phyloP scores from a whole-genome alignment of 2,329 filamentous ascomycete species.

The Pezicula rhizophila region DNA sequence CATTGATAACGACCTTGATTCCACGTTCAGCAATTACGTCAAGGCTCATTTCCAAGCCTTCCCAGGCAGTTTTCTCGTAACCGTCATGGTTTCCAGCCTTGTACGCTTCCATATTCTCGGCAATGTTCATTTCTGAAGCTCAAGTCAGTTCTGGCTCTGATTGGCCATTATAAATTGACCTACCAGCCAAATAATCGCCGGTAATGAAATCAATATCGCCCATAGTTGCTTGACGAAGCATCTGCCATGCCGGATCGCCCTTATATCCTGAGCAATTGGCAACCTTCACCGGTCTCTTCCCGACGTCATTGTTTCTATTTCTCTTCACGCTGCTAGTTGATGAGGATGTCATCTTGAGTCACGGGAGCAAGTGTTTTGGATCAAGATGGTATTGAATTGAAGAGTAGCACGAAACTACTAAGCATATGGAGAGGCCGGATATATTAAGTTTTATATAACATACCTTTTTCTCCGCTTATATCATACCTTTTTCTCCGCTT shows the following conservation, averaged over 20 bases:
- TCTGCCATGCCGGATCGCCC: constrained; percentile 13
- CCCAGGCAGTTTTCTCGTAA: constrained; percentile 42
- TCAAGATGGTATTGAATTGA: too few relatives aligned
- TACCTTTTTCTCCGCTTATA: too few relatives aligned
- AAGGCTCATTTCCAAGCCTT: constrained; percentile 23
- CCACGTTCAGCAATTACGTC: constrained; percentile 37
- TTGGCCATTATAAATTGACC: constrained; percentile 3
- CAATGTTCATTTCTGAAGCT: constrained; percentile 36
- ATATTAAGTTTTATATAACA: too few relatives aligned
- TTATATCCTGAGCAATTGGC: constrained; percentile 15
- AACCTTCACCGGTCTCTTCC: constrained; percentile 8
- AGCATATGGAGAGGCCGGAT: too few relatives aligned
- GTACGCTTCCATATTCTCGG: constrained; percentile 37
- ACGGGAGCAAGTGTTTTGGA: too few relatives aligned
- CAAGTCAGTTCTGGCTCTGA: constrained; percentile 12
- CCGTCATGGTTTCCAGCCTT: constrained; percentile 24
- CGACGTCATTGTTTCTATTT: background rate
- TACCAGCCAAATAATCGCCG: constrained; percentile 45
- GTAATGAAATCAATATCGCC: constrained; percentile 42
- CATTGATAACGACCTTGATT: constrained; percentile 46
- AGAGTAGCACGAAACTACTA: too few relatives aligned
- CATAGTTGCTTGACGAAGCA: constrained; percentile 12
- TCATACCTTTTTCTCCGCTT: too few relatives aligned
- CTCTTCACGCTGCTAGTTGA: too few relatives aligned
- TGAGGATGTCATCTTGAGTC: too few relatives aligned